Evolutionary conservation across 495 filamentous ascomycete genomes (phyloP).

Genomic region (Annulohypoxylon nitens): DNA sequence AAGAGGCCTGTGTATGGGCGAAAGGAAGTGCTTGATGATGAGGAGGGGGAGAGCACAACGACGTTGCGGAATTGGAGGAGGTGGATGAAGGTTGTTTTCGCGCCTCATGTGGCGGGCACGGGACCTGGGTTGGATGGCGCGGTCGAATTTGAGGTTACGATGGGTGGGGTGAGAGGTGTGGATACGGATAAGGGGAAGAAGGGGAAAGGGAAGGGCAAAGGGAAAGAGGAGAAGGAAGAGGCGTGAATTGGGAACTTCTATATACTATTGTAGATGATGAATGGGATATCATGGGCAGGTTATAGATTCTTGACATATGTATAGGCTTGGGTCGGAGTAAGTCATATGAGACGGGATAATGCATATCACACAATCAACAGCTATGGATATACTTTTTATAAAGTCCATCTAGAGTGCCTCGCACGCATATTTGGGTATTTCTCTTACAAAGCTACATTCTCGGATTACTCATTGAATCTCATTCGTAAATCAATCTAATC

Average conservation of each 20-base stretch:
- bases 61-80: constrained; percentile 63
- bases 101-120: constrained; percentile 70
- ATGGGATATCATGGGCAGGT: not conserved
- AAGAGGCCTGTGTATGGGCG: constrained; percentile 66
- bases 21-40: constrained; percentile 34
- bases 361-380: not conserved
- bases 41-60: constrained; percentile 36
- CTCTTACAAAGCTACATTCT: not conserved
- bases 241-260: not conserved
- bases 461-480: not conserved
- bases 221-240: constrained; percentile 3
- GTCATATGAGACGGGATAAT: not conserved
- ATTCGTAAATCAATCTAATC: constrained; percentile 4
- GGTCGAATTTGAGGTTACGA: constrained; percentile 69
- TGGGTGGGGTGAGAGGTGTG: constrained; percentile 64
- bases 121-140: constrained; percentile 59
- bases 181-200: constrained; percentile 39
- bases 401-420: not conserved
- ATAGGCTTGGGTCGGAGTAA: not conserved
- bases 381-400: not conserved
- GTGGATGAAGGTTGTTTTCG: constrained; percentile 86
- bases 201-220: constrained; percentile 30
- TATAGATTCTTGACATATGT: not conserved
- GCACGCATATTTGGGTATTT: not conserved
- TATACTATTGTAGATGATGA: not conserved